Evolutionary conservation across 2,329 filamentous ascomycete genomes (phyloP).

Genomic region (Blumeriella jaapii): DNA sequence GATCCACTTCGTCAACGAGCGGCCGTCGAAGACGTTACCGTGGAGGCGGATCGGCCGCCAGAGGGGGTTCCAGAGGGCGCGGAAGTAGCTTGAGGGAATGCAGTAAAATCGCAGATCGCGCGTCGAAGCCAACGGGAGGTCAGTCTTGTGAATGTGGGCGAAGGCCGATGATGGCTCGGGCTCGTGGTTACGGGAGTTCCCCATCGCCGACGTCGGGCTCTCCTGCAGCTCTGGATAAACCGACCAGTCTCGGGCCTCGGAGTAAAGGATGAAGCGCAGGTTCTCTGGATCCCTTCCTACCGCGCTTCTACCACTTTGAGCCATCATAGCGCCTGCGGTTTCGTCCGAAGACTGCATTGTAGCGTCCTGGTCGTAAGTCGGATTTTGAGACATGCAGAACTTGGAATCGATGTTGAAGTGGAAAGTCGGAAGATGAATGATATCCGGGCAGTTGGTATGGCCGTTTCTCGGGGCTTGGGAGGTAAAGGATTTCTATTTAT

Average conservation of each 20-base stretch:
- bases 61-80: constrained; percentile 4
- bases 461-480: too few species aligned
- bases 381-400: background rate
- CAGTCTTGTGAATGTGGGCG: constrained; percentile 2
- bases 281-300: background rate
- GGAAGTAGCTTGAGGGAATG: constrained; percentile 6
- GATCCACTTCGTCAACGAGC: constrained; percentile 3
- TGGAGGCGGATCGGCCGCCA: constrained; percentile 5
- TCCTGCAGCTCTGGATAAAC: background rate
- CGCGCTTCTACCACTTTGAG: background rate
- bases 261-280: background rate
- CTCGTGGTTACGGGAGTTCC: too few species aligned
- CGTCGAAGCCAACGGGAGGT: constrained; percentile 4
- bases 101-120: constrained; percentile 4
- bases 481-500: too few species aligned
- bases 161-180: background rate
- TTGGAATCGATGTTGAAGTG: too few species aligned
- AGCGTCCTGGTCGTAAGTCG: background rate
- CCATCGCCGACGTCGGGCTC: too few species aligned
- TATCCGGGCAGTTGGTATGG: too few species aligned
- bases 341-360: background rate
- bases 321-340: background rate
- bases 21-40: constrained; percentile 6
- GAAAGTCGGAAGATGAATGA: too few species aligned
- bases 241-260: background rate